Evolutionary conservation across 768 basidiomycete genomes (phyloP), one percentile per base, ranked within the genome.

Genomic region (Neoboletus subvelutipes): DNA sequence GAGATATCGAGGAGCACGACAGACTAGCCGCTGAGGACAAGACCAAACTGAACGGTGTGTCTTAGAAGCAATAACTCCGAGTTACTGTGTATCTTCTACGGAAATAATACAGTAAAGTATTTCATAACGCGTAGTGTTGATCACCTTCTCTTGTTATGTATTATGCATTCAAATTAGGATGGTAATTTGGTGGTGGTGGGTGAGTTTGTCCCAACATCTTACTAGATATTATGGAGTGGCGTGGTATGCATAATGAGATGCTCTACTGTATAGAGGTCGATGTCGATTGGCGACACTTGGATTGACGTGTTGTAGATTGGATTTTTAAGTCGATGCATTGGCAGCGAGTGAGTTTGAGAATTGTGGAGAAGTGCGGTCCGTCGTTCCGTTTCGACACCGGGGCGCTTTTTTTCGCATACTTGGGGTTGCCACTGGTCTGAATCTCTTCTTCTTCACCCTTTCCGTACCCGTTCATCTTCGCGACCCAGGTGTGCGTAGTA

Each of bases 1-100:
- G 89, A 55, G 80, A 89, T 64, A 91, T 92, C 62, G 88, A 88
- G 57, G 85, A 84, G 61, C 89, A 92, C 64, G 87, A 92, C 68
- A 76, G 77, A 28, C 77, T 83, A 20, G 87, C 87, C 17, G 72
- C 73, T 6, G 57, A 70, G 47, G 81, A 84, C 62, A 78, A 72
- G 56, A 34, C 28, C 28, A 58, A 61, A 18, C 28, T 48, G 34
- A 43, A 36, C 15, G 50, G 50, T 51, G 49, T 18, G 18, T 24
- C 8, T 65, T 10, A 36, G 54, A 39, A 42, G 48, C 15, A 31
- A 51, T 52, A 42, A 15, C 45, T 22, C 13, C 40, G n/a, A 18
- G 34, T 17, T 46, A 8, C 7, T 41, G 26, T 53, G 57, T 59
- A 45, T 37, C 4, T 48, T 7, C 6, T 54, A 46, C 37, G 29